These are phyloP conservation scores for Papiliotrema terrestris DNA, from an alignment of 1,284 basidiomycete species.

Conservation along the genomic window DNA sequence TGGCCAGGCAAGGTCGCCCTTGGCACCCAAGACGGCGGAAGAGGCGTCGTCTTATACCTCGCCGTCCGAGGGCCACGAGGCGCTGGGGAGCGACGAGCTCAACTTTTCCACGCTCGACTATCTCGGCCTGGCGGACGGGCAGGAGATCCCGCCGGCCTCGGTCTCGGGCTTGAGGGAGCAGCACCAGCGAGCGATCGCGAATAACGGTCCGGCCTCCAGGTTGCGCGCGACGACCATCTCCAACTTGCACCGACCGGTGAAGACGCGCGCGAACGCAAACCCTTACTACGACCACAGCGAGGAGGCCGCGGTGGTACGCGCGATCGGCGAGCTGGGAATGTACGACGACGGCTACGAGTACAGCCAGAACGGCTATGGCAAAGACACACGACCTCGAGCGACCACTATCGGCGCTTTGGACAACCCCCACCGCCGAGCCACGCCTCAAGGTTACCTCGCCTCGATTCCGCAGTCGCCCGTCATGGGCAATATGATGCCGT, in stretches of 20 bases:
- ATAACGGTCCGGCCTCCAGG: slow-evolving; percentile 62
- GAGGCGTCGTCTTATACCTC: slow-evolving; percentile 62
- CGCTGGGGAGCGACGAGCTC: slow-evolving; percentile 70
- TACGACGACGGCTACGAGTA: slow-evolving; percentile 24
- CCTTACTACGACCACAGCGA: slow-evolving; percentile 65
- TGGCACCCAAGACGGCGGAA: slow-evolving; percentile 17
- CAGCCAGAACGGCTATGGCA: slow-evolving; percentile 15
- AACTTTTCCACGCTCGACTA: slow-evolving; percentile 92
- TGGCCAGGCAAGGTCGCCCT: slow-evolving; percentile 28
- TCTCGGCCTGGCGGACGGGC: slow-evolving; percentile 69
- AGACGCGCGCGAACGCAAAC: slow-evolving; percentile 59
- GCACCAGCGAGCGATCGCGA: slow-evolving; percentile 77
- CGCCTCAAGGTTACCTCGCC: slow-evolving; percentile 54
- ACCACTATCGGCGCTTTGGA: slow-evolving; percentile 90
- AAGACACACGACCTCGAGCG: slow-evolving; percentile 68
- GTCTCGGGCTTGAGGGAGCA: slow-evolving; percentile 79
- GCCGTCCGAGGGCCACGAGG: slow-evolving; percentile 59
- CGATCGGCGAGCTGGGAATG: slow-evolving; percentile 37
- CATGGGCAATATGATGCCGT: slow-evolving; percentile 15
- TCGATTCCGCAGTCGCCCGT: slow-evolving; percentile 44
- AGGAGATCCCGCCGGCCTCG: slow-evolving; percentile 62
- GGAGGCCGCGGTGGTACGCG: slow-evolving; percentile 42
- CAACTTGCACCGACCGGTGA: slow-evolving; percentile 60
- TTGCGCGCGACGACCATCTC: slow-evolving; percentile 87
- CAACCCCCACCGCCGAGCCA: slow-evolving; percentile 50